phyloP scores from a whole-genome alignment of 306 rosid genomes.

The Acacia crassicarpa region DNA sequence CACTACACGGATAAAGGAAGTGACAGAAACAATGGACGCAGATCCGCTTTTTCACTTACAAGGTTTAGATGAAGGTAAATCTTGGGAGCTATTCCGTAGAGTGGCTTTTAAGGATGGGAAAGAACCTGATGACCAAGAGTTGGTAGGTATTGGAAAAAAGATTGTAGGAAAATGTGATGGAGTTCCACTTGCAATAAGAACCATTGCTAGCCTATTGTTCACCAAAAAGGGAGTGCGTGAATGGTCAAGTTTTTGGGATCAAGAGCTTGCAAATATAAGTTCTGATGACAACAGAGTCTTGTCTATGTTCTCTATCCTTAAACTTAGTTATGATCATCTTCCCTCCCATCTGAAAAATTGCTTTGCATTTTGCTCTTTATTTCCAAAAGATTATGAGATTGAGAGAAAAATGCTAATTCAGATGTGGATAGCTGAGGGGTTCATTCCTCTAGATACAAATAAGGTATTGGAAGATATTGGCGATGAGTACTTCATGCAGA shows the following conservation, averaged over 20 bases:
- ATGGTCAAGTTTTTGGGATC: slow-evolving; percentile 16
- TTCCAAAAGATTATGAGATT: slow-evolving; percentile 18
- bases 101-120: neutral
- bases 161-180: slow-evolving; percentile 16
- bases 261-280: neutral
- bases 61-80: neutral
- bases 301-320: neutral
- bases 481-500: no score
- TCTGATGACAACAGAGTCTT: neutral
- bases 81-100: neutral
- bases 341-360: no score
- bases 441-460: no score
- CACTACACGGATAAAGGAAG: neutral
- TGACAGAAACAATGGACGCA: neutral
- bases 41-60: fast-evolving
- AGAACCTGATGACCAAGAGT: neutral
- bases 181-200: slow-evolving; percentile 32
- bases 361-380: slow-evolving; percentile 23
- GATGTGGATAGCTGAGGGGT: slow-evolving; percentile 2
- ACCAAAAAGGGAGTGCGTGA: neutral
- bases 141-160: neutral
- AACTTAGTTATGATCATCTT: neutral
- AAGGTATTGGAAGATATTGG: no score
- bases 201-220: slow-evolving; percentile 36
- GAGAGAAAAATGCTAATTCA: neutral